Percentiles rank a stretch among this genome's conserved stretches.
Evolutionary conservation across 2,329 filamentous ascomycete genomes (phyloP).

Genomic region (Taxawa tesnikishii): DNA sequence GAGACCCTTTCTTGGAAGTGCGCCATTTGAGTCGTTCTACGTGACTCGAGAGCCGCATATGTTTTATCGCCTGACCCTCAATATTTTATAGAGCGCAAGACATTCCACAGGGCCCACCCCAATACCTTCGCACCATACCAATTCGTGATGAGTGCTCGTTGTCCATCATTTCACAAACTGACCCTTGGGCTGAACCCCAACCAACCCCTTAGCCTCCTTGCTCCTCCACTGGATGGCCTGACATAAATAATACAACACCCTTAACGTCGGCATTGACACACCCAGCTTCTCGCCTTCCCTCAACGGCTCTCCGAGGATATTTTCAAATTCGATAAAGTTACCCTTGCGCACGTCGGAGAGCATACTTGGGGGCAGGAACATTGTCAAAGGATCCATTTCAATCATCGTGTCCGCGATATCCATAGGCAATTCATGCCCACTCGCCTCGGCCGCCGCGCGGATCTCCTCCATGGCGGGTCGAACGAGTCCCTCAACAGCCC

Average conservation of each 20-base stretch:
- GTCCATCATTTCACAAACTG: conserved; percentile 9
- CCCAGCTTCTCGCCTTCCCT: conserved; percentile 36
- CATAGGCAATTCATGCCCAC: conserved; percentile 27
- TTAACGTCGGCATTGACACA: conserved; percentile 38
- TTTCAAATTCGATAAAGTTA: conserved; percentile 45
- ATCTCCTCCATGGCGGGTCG: conserved; percentile 41
- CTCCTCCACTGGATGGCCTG: conserved; percentile 32
- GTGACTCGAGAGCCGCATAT: no score
- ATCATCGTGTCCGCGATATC: conserved; percentile 35
- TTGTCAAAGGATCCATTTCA: conserved; percentile 35
- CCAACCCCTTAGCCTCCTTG: conserved; percentile 5
- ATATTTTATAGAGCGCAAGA: no score
- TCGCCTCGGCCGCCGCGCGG: conserved; percentile 27
- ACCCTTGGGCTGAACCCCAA: conserved; percentile 5
- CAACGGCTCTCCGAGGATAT: conserved; percentile 44
- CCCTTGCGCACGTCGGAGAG: conserved; percentile 41
- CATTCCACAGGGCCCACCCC: no score
- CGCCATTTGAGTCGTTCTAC: no score
- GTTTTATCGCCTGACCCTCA: no score
- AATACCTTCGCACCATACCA: no score
- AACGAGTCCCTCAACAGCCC: conserved; percentile 32
- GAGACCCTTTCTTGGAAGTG: no score
- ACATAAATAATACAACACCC: conserved; percentile 35
- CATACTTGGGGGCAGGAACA: conserved; percentile 43
- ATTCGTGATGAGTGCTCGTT: no score